phyloP scores from a whole-genome alignment of 495 filamentous ascomycete genomes.

The Annulohypoxylon maeteangense region DNA sequence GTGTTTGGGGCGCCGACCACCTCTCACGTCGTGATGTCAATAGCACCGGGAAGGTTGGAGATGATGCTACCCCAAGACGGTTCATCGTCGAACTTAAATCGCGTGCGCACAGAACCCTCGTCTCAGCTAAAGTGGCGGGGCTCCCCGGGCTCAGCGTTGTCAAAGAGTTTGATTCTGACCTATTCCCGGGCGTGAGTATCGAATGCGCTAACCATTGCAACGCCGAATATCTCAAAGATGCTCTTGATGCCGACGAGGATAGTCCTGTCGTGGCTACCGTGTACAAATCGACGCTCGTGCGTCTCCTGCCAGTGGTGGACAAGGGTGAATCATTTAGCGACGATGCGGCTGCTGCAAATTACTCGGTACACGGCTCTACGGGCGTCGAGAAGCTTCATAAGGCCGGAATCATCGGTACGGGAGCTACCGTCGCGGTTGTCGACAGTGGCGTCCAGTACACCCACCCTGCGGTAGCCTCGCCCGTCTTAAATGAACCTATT shows the following conservation, averaged over 20 bases:
- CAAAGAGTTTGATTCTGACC: constrained; percentile 48
- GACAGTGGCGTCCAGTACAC: constrained; percentile 61
- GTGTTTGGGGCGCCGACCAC: neutral
- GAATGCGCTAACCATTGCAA: constrained; percentile 32
- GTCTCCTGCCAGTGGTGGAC: constrained; percentile 21
- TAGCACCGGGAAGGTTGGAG: neutral
- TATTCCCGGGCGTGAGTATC: constrained; percentile 49
- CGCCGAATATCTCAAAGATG: constrained; percentile 36
- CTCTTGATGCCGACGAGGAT: constrained; percentile 40
- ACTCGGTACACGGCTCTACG: constrained; percentile 46
- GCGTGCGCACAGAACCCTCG: constrained; percentile 17
- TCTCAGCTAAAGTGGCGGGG: constrained; percentile 11
- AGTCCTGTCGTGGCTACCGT: constrained; percentile 42
- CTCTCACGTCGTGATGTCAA: constrained; percentile 13
- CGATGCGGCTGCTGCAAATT: constrained; percentile 39
- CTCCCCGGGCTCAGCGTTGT: constrained; percentile 28
- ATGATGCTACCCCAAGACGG: constrained; percentile 16
- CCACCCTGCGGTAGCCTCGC: constrained; percentile 50
- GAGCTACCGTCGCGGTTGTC: constrained; percentile 47
- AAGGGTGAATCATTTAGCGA: constrained; percentile 33
- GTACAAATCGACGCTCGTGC: constrained; percentile 30
- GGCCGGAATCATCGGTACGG: constrained; percentile 47
- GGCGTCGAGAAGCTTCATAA: constrained; percentile 49
- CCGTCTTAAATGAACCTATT: neutral
- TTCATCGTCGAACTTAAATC: constrained; percentile 31